Percentiles rank a stretch among this genome's conserved stretches.
These are phyloP conservation scores for Linnemannia schmuckeri DNA, from an alignment of 192 early-diverging fungal species.

Conservation along the genomic window DNA sequence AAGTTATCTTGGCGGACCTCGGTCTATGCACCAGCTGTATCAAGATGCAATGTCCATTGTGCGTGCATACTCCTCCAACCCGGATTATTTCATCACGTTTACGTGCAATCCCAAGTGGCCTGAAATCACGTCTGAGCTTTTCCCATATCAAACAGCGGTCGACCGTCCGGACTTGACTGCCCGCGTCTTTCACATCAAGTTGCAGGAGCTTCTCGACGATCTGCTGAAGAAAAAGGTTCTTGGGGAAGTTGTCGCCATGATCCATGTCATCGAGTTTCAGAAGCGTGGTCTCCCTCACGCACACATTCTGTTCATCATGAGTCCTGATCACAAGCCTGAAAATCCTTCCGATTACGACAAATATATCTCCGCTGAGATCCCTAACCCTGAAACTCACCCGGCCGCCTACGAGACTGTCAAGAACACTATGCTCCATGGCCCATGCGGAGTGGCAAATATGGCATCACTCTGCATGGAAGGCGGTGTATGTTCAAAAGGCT, in stretches of 20 bases:
- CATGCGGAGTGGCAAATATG: too few species aligned
- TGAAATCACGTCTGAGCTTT: constrained; percentile 24
- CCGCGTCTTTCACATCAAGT: constrained; percentile 36
- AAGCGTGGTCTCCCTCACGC: constrained; percentile 37
- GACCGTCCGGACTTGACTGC: constrained; percentile 33
- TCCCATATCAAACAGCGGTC: constrained; percentile 8
- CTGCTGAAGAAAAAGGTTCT: constrained; percentile 16
- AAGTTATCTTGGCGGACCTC: constrained; percentile 23
- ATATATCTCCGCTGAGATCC: too few species aligned
- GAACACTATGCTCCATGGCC: too few species aligned
- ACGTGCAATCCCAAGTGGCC: constrained; percentile 49
- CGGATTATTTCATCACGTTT: constrained; percentile 35
- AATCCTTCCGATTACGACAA: too few species aligned
- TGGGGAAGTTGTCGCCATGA: constrained; percentile 16
- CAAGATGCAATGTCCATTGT: constrained; percentile 53
- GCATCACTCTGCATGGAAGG: background rate
- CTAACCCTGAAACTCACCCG: too few species aligned
- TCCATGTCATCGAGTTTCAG: constrained; percentile 42
- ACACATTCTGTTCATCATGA: constrained; percentile 32
- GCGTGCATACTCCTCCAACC: background rate
- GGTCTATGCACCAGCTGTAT: constrained; percentile 37
- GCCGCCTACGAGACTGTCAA: too few species aligned
- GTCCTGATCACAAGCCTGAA: too few species aligned
- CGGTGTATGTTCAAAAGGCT: too few species aligned
- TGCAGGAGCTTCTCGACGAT: constrained; percentile 22